Conservation (phyloP, 2,329 filamentous ascomycete species). For the Cercospora berteroae region DNA sequence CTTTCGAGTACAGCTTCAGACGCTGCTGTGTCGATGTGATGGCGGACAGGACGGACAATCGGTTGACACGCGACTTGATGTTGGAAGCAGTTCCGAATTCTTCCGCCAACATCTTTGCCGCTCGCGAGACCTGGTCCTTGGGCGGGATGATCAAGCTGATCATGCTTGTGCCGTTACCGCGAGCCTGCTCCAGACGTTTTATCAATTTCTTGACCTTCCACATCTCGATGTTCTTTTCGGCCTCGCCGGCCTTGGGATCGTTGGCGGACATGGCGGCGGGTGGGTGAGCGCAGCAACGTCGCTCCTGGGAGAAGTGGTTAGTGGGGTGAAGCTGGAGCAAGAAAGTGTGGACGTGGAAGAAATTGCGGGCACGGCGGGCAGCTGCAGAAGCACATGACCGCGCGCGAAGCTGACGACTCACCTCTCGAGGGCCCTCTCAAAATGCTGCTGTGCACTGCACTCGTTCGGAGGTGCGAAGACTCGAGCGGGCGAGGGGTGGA, state of each 20-base stretch:
- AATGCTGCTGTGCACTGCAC: background rate
- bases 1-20: constrained; percentile 98
- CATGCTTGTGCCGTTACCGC: constrained; percentile 99
- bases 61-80: constrained; percentile 99
- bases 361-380: background rate
- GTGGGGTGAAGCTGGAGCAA: constrained; percentile 3
- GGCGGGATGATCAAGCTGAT: constrained; percentile 99
- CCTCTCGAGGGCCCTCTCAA: background rate
- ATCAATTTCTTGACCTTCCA: constrained; percentile 99
- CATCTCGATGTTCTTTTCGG: constrained; percentile 93
- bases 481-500: background rate
- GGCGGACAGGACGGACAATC: constrained; percentile 94
- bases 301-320: background rate
- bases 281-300: constrained; percentile 2
- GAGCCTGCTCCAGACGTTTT: constrained; percentile 93
- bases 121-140: constrained; percentile 95
- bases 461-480: background rate
- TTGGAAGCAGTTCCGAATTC: constrained; percentile 84
- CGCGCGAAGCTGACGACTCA: background rate
- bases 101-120: constrained; percentile 99
- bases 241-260: constrained; percentile 78
- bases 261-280: constrained; percentile 73
- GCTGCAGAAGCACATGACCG: constrained; percentile 1
- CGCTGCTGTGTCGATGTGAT: constrained; percentile 99
- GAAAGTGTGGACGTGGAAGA: background rate